Percentiles rank a stretch among this genome's conserved stretches.
phyloP scores from a whole-genome alignment of 2,329 filamentous ascomycete species.

The Sarocladium oryzae region DNA sequence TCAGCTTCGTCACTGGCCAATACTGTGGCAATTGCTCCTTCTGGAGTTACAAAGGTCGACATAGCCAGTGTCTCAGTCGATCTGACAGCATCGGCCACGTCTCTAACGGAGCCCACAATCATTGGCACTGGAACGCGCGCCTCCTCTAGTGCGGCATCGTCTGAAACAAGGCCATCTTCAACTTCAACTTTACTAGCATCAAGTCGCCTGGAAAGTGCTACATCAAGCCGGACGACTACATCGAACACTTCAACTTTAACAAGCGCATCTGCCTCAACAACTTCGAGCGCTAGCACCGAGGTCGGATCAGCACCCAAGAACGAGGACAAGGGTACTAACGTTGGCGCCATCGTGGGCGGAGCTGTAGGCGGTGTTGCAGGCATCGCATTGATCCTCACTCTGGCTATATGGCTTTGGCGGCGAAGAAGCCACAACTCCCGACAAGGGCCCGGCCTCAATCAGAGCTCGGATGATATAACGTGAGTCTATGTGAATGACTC shows the following conservation, averaged over 20 bases:
- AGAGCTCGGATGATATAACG: constrained; percentile 35
- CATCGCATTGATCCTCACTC: constrained; percentile 33
- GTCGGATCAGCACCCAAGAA: not conserved
- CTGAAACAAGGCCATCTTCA: constrained; percentile 10
- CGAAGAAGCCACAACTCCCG: constrained; percentile 36
- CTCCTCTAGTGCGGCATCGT: not conserved
- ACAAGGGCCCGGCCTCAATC: constrained; percentile 32
- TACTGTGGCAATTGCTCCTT: constrained; percentile 33
- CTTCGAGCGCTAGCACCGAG: constrained; percentile 3
- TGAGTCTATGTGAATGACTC: constrained; percentile 18
- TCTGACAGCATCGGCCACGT: constrained; percentile 32
- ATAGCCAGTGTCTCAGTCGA: constrained; percentile 33
- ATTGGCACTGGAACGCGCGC: constrained; percentile 22
- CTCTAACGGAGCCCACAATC: constrained; percentile 35
- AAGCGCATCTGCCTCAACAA: constrained; percentile 9
- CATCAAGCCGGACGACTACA: constrained; percentile 11
- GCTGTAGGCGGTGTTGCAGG: constrained; percentile 45
- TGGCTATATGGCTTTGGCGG: constrained; percentile 30
- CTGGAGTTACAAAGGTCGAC: constrained; percentile 28
- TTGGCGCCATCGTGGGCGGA: constrained; percentile 48
- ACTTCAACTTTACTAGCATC: constrained; percentile 11
- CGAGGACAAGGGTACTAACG: constrained; percentile 13
- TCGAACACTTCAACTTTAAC: constrained; percentile 12
- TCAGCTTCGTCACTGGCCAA: constrained; percentile 39
- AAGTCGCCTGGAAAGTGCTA: constrained; percentile 4